Percentiles rank a stretch among this genome's conserved stretches.
phyloP scores from a whole-genome alignment of 1,284 basidiomycete genomes.

The Ustilago hordei region DNA sequence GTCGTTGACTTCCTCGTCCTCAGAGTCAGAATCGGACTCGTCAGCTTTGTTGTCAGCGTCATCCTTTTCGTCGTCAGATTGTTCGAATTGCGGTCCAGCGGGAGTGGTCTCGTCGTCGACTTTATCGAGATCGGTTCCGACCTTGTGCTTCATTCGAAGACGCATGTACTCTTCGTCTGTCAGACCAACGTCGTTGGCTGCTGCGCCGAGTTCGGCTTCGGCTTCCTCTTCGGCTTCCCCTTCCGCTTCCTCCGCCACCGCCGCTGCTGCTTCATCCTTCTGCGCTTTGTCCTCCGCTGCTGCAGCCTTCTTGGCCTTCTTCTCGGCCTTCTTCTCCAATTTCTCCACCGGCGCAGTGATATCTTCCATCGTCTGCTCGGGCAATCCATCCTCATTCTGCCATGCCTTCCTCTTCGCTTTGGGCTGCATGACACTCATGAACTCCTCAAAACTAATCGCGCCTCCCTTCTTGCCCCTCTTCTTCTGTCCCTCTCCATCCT shows the following conservation, averaged over 20 bases:
- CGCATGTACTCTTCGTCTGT: constrained; percentile 70
- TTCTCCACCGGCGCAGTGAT: constrained; percentile 25
- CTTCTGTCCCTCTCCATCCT: constrained; percentile 19
- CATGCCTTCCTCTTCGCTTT: constrained; percentile 64
- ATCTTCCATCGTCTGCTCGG: constrained; percentile 39
- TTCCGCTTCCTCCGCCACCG: constrained; percentile 24
- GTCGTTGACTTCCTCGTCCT: constrained; percentile 44
- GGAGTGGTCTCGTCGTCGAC: constrained; percentile 11
- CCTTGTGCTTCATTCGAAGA: constrained; percentile 68
- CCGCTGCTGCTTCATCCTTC: constrained; percentile 10
- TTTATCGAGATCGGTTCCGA: constrained; percentile 58
- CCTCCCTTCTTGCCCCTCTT: constrained; percentile 36
- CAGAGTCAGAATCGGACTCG: constrained; percentile 30
- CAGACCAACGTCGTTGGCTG: constrained; percentile 59
- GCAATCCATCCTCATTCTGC: constrained; percentile 62
- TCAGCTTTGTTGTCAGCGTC: constrained; percentile 26
- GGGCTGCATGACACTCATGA: constrained; percentile 66
- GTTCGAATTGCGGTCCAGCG: constrained; percentile 56
- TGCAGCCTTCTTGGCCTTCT: constrained; percentile 36
- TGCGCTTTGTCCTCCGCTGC: constrained; percentile 15
- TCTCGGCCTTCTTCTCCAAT: constrained; percentile 38
- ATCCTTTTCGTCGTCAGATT: constrained; percentile 62
- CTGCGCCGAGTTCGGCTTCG: constrained; percentile 51
- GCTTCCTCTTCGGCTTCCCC: constrained; percentile 19
- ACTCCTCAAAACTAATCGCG: constrained; percentile 65